Base-by-base conservation (phyloP, 208 protist species). In the Acanthamoeba rhysodes region DNA sequence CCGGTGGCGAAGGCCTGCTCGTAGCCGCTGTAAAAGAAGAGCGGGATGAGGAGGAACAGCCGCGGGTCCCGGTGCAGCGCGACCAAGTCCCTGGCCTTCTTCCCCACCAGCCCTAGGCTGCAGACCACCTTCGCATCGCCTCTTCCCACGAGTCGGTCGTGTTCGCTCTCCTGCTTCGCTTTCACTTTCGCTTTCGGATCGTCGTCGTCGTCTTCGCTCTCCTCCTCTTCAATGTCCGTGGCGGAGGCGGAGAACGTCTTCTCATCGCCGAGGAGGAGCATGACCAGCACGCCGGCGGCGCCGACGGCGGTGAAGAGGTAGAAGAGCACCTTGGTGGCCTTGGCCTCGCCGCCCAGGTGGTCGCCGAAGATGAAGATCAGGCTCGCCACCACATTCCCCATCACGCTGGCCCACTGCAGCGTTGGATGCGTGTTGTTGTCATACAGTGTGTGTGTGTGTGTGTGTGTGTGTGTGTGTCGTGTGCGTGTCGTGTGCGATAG, bases 11-110 rank as follows among this genome's bases (percentile, higher is more conserved):
- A 90, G 41, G 53, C 82, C 55, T 90, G 82, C 55, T 90, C 82
- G 45, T 68, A 90, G 37, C 82, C 82, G 55, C 53, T 90, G 55
- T 90, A 90, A 32, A 90, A 68, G 34, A 90, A 66, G 27, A 90
- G 45, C 53, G 82, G 82, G 53, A 90, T 90, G 27, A 90, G 55
- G 24, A 90, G 82, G 53, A 90, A 90, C 27, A 90, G 24, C 27
- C 82, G 82, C 82, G 55, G 53, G 82, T 90, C 82, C 82, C n/a
- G 9, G 53, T 68, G 82, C 1, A 90, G 37, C 22, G 34, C 24
- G 8, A 27, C 45, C 53, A 22, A 34, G 27, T 90, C 53, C 18
- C 27, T 66, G 27, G 55, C 82, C n/a, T 90, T 90, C 53, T 90
- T 90, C 22, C 20, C 29, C 27, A 82, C 24, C 37, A 82, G 74